These are phyloP conservation scores for Neonectria hederae DNA, from an alignment of 2,329 filamentous ascomycete species.

Conservation along the genomic window DNA sequence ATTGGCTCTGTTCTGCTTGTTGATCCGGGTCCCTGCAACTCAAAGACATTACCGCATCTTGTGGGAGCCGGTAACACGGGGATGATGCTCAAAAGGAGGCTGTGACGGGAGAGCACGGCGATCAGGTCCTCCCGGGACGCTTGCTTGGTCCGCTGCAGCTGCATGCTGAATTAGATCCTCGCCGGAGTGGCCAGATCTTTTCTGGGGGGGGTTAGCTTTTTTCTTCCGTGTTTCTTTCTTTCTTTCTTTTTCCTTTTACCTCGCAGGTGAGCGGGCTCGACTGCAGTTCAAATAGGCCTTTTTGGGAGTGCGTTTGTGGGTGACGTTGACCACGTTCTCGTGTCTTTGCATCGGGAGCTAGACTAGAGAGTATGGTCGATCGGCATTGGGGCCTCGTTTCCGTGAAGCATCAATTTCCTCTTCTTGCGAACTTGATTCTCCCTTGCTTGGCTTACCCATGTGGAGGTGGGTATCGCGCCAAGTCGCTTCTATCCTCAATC, in stretches of 20 bases:
- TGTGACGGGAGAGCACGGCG: not conserved
- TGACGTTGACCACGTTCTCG: not conserved
- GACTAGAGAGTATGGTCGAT: not conserved
- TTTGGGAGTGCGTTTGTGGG: not conserved
- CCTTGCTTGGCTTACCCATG: not conserved
- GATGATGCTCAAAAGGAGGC: conserved; percentile 5
- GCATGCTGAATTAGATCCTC: not conserved
- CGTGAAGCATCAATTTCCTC: not conserved
- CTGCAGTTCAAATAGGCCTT: not conserved
- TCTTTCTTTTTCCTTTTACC: not conserved
- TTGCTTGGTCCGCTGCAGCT: not conserved
- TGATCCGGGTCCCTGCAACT: conserved; percentile 10
- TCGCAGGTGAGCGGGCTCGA: not conserved
- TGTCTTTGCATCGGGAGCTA: not conserved
- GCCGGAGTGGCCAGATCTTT: not conserved
- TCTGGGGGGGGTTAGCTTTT: not conserved
- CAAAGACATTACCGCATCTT: conserved; percentile 29
- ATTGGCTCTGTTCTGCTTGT: conserved; percentile 24
- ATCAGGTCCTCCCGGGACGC: not conserved
- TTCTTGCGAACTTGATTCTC: not conserved
- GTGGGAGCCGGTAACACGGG: conserved; percentile 16
- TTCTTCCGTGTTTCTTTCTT: too few species aligned
- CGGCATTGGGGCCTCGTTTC: not conserved
- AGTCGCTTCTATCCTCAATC: not conserved
- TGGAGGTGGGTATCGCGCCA: not conserved